Evolutionary conservation across 108 stramenopile species (phyloP).

Genomic region (Fragilaria radians): DNA sequence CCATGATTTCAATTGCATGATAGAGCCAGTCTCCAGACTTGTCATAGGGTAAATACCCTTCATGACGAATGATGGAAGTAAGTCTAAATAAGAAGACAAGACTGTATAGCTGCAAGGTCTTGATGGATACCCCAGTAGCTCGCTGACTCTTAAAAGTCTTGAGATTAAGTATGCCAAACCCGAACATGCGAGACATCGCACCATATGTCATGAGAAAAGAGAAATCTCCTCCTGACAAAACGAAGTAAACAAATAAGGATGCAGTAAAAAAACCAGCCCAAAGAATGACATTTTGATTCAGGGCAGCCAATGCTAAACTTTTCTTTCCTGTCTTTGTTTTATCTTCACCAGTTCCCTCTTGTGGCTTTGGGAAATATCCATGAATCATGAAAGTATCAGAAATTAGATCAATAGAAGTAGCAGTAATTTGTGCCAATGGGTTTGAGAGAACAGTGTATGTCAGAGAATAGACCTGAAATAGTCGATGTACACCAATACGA

Average conservation of each 20-base stretch:
- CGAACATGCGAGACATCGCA: slow-evolving; percentile 94
- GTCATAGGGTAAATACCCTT: slow-evolving; percentile 99
- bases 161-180: slow-evolving; percentile 90
- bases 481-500: too few relatives aligned
- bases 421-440: too few relatives aligned
- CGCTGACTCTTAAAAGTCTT: slow-evolving; percentile 79
- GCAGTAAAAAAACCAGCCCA: slow-evolving; percentile 91
- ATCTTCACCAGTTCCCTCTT: slow-evolving; percentile 37
- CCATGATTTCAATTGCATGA: slow-evolving; percentile 86
- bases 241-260: slow-evolving; percentile 87
- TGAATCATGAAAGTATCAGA: slow-evolving; percentile 1
- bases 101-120: slow-evolving; percentile 92
- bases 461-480: too few relatives aligned
- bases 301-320: slow-evolving; percentile 74
- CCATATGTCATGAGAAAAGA: slow-evolving; percentile 98
- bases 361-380: too few relatives aligned
- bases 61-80: slow-evolving; percentile 93
- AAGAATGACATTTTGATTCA: slow-evolving; percentile 83
- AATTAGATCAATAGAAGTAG: too few relatives aligned
- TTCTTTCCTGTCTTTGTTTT: slow-evolving; percentile 59
- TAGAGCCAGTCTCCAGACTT: slow-evolving; percentile 98
- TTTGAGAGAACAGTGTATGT: too few relatives aligned
- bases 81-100: slow-evolving; percentile 91
- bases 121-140: slow-evolving; percentile 88
- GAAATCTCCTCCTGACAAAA: slow-evolving; percentile 93